A percentile compares a stretch with the other conserved stretches of the same genome.
Conservation (phyloP, 2,329 filamentous ascomycete species). For the Aureobasidium sp. region DNA sequence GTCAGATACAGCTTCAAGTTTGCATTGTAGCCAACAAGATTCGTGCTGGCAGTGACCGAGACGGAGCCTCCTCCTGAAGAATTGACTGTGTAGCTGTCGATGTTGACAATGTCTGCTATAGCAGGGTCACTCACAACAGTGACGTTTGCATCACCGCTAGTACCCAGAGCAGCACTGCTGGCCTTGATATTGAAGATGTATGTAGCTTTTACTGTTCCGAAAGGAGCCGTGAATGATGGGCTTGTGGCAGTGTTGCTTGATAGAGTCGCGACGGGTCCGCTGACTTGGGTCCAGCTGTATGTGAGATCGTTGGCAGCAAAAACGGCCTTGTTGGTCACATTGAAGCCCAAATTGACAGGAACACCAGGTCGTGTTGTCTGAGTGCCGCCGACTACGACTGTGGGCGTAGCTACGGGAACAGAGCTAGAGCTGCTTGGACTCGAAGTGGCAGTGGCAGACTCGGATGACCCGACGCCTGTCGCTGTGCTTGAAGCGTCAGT, state of each 20-base stretch:
- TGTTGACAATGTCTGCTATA: slow-evolving; percentile 25
- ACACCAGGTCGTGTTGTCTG: slow-evolving; percentile 26
- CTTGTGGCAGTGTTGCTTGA: slow-evolving; percentile 19
- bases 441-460: slow-evolving; percentile 22
- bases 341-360: slow-evolving; percentile 26
- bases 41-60: slow-evolving; percentile 29
- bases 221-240: slow-evolving; percentile 21
- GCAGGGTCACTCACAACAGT: slow-evolving; percentile 26
- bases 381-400: slow-evolving; percentile 23
- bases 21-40: slow-evolving; percentile 29
- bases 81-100: slow-evolving; percentile 31
- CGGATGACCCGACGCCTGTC: no score
- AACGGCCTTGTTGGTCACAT: slow-evolving; percentile 25
- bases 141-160: slow-evolving; percentile 25
- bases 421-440: slow-evolving; percentile 15
- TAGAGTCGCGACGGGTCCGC: slow-evolving; percentile 24
- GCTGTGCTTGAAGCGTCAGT: no score
- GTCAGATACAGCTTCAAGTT: slow-evolving; percentile 27
- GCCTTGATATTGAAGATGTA: slow-evolving; percentile 29
- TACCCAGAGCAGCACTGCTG: slow-evolving; percentile 24
- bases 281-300: slow-evolving; percentile 30
- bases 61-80: slow-evolving; percentile 28
- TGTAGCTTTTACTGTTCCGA: slow-evolving; percentile 21
- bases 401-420: slow-evolving; percentile 22
- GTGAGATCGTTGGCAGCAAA: slow-evolving; percentile 22